Evolutionary conservation across 306 rosid species (phyloP), one percentile per base, ranked within the genome.

Genomic region (Lablab purpureus): DNA sequence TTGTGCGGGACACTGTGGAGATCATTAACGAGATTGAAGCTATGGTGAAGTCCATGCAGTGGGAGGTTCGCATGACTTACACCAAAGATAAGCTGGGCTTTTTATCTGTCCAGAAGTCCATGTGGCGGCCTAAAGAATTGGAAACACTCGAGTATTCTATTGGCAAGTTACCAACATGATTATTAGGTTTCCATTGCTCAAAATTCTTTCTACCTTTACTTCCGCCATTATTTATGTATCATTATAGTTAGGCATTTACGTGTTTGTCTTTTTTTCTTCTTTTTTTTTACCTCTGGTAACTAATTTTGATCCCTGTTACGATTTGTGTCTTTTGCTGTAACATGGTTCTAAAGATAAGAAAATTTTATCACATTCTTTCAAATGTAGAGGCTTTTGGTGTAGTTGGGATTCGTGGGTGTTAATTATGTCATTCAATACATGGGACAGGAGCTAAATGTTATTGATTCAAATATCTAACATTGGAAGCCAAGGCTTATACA

Each of bases 11-110:
- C 72, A 54, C 68, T 22, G 83, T 82, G n/a, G 93, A 89, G 70
- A 84, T 85, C 40, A 76, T 91, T 36, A 85, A 51, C 9, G 97
- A 91, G 90, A 80, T 96, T 63, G 89, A 90, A 85, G 81, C 58
- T 80, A 59, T 96, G 93, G 73, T 67, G 67, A 90, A 71, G 84
- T 76, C 97, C 3, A 89, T 93, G 97, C 82, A 88, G 15, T 96
- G 99, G 99, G 96, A 93, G 84, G 97, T 96, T 82, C 94, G 96
- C 51, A 81, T 91, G 89, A 86, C 96, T 64, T 91, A 77, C 82
- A 80, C 95, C 3, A 96, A 91, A 86, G 91, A 91, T 28, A 87
- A 79, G 10, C 90, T 88, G 84, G 99, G 92, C 49, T 82, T 96
- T 88, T 85, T 96, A 8, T 90, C 88, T 54, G 94, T 90, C 79